Evolutionary conservation across 352 stramenopile species (phyloP).

Genomic region (Chrysophaeum taylorii): DNA sequence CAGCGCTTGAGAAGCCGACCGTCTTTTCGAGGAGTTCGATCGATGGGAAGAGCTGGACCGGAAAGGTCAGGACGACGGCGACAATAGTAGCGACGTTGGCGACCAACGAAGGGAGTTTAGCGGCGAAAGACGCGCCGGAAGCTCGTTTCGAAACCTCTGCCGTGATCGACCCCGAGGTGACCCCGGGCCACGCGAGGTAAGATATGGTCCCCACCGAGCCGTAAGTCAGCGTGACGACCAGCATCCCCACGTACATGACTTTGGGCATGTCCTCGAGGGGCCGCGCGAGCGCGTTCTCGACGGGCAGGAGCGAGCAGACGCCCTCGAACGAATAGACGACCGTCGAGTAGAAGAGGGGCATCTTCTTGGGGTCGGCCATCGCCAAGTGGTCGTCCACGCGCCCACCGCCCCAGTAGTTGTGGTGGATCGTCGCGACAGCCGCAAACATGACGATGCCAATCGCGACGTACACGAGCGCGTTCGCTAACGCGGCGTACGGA

Average conservation of each 20-base stretch:
- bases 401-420: no score
- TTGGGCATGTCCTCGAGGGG: neutral
- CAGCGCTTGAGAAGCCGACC: no score
- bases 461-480: neutral
- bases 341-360: neutral
- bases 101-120: neutral
- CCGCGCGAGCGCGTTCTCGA: neutral
- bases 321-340: slow-evolving; percentile 9
- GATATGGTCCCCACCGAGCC: neutral
- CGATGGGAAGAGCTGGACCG: neutral
- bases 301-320: neutral
- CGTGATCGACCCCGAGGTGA: neutral
- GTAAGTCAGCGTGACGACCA: neutral
- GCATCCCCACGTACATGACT: neutral
- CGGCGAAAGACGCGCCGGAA: neutral
- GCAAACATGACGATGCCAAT: slow-evolving; percentile 3
- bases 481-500: neutral
- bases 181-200: neutral
- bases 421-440: neutral
- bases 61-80: slow-evolving; percentile 4
- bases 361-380: neutral
- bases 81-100: neutral
- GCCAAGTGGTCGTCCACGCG: neutral
- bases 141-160: neutral
- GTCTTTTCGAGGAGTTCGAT: neutral